A percentile compares a stretch with the other conserved stretches of the same genome.
phyloP scores from a whole-genome alignment of 768 basidiomycete species.

The Leccinum pellstonianum region DNA sequence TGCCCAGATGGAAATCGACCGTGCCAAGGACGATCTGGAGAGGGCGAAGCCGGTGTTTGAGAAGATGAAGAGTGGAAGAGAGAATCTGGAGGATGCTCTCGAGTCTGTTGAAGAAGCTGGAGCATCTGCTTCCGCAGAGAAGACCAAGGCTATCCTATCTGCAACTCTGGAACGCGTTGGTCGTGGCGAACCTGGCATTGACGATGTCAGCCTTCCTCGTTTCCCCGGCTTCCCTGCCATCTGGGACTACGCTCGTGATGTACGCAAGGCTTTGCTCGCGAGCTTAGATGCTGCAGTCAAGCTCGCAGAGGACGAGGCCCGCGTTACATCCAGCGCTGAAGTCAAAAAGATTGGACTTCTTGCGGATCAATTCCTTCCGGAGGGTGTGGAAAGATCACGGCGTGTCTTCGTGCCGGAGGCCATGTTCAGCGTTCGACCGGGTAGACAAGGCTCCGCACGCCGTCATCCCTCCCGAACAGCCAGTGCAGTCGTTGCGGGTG shows the following conservation, averaged over 20 bases:
- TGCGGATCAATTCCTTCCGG: conserved; percentile 76
- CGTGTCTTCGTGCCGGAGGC: conserved; percentile 95
- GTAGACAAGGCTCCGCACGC: conserved; percentile 39
- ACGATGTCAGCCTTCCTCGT: conserved; percentile 58
- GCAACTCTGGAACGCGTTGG: conserved; percentile 76
- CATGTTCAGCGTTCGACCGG: conserved; percentile 75
- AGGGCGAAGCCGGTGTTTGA: conserved; percentile 79
- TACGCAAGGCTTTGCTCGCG: conserved; percentile 70
- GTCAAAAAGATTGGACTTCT: conserved; percentile 66
- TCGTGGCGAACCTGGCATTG: conserved; percentile 67
- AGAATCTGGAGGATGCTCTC: conserved; percentile 74
- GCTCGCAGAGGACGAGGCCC: conserved; percentile 81
- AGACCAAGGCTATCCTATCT: conserved; percentile 58
- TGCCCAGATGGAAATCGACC: conserved; percentile 74
- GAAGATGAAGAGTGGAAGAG: conserved; percentile 75
- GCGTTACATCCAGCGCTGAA: conserved; percentile 58
- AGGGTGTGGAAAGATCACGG: conserved; percentile 74
- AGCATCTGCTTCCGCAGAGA: conserved; percentile 48
- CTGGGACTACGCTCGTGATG: conserved; percentile 85
- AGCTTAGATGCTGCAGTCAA: conserved; percentile 80
- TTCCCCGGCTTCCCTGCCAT: conserved; percentile 83
- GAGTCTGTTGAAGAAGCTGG: conserved; percentile 78
- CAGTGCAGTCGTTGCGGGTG: conserved; percentile 71
- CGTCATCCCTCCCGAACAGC: conserved; percentile 34
- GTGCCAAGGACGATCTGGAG: conserved; percentile 68